Percentiles rank a stretch among this genome's conserved stretches.
phyloP scores from a whole-genome alignment of 2,329 filamentous ascomycete genomes.

The Dactylonectria macrodidyma region DNA sequence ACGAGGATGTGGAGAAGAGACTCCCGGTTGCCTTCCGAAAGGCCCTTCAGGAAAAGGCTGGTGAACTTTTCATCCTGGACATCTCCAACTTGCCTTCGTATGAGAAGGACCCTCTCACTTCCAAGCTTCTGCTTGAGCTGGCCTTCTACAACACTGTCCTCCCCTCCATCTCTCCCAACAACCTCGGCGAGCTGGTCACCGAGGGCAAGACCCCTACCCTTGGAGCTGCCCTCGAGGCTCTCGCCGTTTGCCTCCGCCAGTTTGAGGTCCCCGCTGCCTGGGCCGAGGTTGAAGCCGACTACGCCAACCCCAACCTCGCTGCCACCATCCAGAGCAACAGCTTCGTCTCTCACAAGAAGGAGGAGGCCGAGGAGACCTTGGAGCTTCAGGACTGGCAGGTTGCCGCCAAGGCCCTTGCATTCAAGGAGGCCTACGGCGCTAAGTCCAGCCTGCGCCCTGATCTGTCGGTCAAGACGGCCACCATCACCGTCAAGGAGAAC shows the following conservation, averaged over 20 bases:
- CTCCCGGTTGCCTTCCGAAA: constrained; percentile 80
- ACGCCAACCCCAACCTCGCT: constrained; percentile 67
- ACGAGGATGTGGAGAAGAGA: constrained; percentile 91
- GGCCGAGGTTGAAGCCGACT: constrained; percentile 75
- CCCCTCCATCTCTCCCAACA: constrained; percentile 73
- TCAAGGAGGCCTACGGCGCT: constrained; percentile 94
- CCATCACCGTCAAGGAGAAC: constrained; percentile 94
- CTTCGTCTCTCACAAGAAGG: constrained; percentile 85
- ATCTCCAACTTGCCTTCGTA: constrained; percentile 76
- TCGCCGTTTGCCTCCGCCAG: constrained; percentile 79
- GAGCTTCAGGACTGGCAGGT: constrained; percentile 83
- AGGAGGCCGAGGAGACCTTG: constrained; percentile 77
- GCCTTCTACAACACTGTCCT: constrained; percentile 86
- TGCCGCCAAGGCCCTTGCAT: constrained; percentile 88
- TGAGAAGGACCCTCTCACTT: constrained; percentile 75
- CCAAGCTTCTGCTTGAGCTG: constrained; percentile 81
- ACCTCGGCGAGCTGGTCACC: constrained; percentile 74
- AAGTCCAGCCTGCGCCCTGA: constrained; percentile 85
- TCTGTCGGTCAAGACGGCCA: constrained; percentile 85
- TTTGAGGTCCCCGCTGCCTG: constrained; percentile 86
- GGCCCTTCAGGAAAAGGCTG: constrained; percentile 76
- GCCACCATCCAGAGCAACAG: constrained; percentile 81
- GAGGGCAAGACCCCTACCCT: constrained; percentile 67
- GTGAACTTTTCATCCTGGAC: constrained; percentile 84
- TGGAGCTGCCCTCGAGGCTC: constrained; percentile 73